Percentiles rank a stretch among this genome's conserved stretches.
Evolutionary conservation across 2,329 filamentous ascomycete species (phyloP).

Genomic region (Exophiala viscosa): DNA sequence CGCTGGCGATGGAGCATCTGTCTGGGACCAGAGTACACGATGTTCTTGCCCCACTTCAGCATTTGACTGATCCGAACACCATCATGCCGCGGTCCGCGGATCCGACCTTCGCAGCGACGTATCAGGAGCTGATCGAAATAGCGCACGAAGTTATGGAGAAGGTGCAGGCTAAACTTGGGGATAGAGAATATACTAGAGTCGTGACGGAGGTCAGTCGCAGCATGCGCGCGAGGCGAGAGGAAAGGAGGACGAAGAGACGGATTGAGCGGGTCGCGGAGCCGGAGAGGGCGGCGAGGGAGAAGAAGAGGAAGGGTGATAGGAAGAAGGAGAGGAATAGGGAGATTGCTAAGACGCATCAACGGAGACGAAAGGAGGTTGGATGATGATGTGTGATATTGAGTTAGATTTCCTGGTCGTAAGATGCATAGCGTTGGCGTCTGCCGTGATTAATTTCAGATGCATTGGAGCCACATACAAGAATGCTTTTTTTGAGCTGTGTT

Average conservation of each 20-base stretch:
- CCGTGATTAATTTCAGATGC: not conserved
- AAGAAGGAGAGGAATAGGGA: conserved; percentile 81
- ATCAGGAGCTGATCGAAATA: conserved; percentile 67
- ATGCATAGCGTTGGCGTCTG: not conserved
- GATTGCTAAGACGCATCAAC: conserved; percentile 61
- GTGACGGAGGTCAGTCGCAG: conserved; percentile 69
- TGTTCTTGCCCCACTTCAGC: conserved; percentile 68
- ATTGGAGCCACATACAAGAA: too few species aligned
- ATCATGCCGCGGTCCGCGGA: conserved; percentile 58
- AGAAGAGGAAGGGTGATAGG: conserved; percentile 77
- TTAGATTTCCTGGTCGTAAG: not conserved
- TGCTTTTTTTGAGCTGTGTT: not conserved
- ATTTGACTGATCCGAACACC: conserved; percentile 67
- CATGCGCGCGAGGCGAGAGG: conserved; percentile 68
- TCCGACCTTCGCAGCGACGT: conserved; percentile 62
- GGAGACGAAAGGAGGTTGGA: conserved; percentile 51
- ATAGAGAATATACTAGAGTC: conserved; percentile 69
- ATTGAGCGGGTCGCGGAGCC: conserved; percentile 82
- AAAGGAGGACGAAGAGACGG: conserved; percentile 76
- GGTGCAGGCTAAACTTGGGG: conserved; percentile 82
- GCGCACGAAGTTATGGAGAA: conserved; percentile 74
- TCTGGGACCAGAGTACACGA: conserved; percentile 57
- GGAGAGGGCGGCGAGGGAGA: conserved; percentile 71
- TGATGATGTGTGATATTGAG: conserved; percentile 42
- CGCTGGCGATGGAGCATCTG: conserved; percentile 57